A percentile compares a stretch with the other conserved stretches of the same genome.
phyloP scores from a whole-genome alignment of 495 filamentous ascomycete genomes.

The Talaromyces thailandensis region DNA sequence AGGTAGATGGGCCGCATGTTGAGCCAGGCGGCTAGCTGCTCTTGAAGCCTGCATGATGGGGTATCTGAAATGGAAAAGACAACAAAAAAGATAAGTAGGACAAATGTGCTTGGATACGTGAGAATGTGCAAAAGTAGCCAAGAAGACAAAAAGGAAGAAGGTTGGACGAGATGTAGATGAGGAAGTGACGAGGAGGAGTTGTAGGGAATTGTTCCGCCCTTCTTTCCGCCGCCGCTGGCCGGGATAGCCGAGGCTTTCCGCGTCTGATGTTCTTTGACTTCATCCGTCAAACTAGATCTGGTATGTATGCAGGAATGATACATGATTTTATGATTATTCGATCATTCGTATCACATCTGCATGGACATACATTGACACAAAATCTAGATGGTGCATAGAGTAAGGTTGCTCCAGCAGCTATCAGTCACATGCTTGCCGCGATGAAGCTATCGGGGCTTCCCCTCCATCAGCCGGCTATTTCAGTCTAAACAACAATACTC shows the following conservation, averaged over 20 bases:
- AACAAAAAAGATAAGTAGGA: not conserved
- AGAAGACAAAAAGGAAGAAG: not conserved
- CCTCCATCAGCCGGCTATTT: not conserved
- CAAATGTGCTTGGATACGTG: no score
- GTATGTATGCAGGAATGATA: not conserved
- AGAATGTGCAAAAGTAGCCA: not conserved
- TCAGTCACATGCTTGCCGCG: not conserved
- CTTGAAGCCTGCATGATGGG: slow-evolving; percentile 17
- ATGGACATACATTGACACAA: not conserved
- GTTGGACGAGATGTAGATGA: not conserved
- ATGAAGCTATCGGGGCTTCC: not conserved
- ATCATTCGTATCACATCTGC: not conserved
- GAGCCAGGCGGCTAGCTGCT: slow-evolving; percentile 16
- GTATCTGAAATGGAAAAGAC: not conserved
- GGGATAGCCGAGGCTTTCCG: slow-evolving; percentile 6
- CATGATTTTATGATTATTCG: not conserved
- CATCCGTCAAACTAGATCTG: not conserved
- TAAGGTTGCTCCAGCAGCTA: not conserved
- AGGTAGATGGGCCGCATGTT: slow-evolving; percentile 32
- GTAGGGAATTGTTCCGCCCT: slow-evolving; percentile 5
- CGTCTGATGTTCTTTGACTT: not conserved
- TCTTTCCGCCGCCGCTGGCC: not conserved
- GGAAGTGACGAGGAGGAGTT: not conserved
- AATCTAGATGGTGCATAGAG: not conserved
- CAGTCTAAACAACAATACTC: not conserved